Base-by-base conservation (phyloP, 371 early-diverging fungal genomes). In the Rhizopus stolonifer region DNA sequence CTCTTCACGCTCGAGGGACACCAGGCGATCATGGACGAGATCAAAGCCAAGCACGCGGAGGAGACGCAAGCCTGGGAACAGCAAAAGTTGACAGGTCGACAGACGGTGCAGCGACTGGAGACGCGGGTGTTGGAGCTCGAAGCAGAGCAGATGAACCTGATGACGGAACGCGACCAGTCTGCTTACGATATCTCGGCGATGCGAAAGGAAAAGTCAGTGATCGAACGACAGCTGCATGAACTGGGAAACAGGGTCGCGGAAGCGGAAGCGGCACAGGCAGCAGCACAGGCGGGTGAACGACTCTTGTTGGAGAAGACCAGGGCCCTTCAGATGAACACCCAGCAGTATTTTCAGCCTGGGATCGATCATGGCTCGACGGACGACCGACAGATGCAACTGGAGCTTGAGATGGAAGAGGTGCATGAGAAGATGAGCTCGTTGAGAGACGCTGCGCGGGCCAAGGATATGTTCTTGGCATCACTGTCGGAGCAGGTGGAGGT, bases 91-190 rank as follows among this genome's bases (percentile, higher is more conserved):
- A 50, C 51, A 21, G 32, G 56, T 38, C 24, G 40, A 26, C 54
- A 59, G 44, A 47, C 62, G 10, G 60, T 69, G 11, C 54, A 68
- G 52, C 63, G 68, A 24, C 46, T 72, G 3, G 76, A 75, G 18
- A 52, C 57, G 7, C 54, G 59, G 4, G 63, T 79, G 24, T 52
- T 49, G 8, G 82, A 82, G 23, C 55, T 87, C 19, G 87, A 87
- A 49, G 56, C 82, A 13, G 85, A 87, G 38, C 80, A 86, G 15
- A 45, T 76, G 4, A 56, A 61, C 0, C 61, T 88, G 33, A 58
- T 68, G 7, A 85, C 86, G 58, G 87, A 88, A 54, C 61, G 81
- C 8, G 77, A 78, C 46, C 80, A 76, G 43, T 64, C 84, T 0
- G 79, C 79, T 14, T 80, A 61, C 49, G 72, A 74, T 15, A 64